Base-by-base conservation (phyloP, 352 stramenopile genomes). In the Plasmopara muralis region DNA sequence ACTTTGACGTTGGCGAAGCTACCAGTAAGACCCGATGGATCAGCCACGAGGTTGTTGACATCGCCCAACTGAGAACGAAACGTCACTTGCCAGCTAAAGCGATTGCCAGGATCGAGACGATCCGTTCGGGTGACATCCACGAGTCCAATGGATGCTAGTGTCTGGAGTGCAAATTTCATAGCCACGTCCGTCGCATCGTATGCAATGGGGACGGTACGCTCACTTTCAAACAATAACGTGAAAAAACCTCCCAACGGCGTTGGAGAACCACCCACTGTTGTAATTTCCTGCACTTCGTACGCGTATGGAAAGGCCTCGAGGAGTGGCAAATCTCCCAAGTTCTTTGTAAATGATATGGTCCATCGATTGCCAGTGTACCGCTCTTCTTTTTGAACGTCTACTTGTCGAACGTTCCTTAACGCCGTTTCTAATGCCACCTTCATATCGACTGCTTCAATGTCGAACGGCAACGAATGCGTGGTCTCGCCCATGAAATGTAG, bases 291-390 rank as follows among this genome's bases (percentile, higher is more conserved):
- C 9, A 98, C 83, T 60, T 98, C 87, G 62, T 97, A 97, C n/a
- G 81, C 73, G 47, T 93, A 78, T 29, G 92, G 78, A 39, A 82
- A 82, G 9, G 92, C 85, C 46, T 90, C 66, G 10, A 98, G 47
- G n/a, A 89, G 52, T 0, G 85, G 89, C 15, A 98, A 54, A 57
- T 98, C 96, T n/a, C 96, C 96, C 6, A 97, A 53, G 61, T 95
- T 96, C 48, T 95, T 91, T 0, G 89, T 97, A 53, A 99, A 99
- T 15, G 94, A 98, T 15, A 99, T 79, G 8, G 79, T 95, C 93
- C 93, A 98, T 18, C 85, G 78, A 66, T 97, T 87, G 43, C 90
- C 71, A 70, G 87, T 90, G 47, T 77, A 81, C 7, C 83, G 61
- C 29, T 89, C 69, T 28, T 89, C 70, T 43, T 83, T 77, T 14